phyloP scores from a whole-genome alignment of 1,139 yeast genomes.

The Suhomyces panamericanus region DNA sequence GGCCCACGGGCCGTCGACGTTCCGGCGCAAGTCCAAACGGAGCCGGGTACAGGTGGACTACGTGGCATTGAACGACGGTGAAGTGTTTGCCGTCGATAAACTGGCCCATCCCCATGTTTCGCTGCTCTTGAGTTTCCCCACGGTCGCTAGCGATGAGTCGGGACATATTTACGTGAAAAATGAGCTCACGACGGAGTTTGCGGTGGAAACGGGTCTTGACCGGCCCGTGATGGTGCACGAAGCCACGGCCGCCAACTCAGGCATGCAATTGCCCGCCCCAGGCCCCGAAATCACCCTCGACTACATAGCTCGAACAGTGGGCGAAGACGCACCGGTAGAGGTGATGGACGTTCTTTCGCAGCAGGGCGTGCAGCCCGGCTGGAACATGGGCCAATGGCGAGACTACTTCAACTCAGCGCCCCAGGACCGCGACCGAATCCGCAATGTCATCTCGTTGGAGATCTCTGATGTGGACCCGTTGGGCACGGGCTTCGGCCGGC shows the following conservation, averaged over 20 bases:
- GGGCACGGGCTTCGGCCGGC: conserved; percentile 57
- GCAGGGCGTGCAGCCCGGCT: conserved; percentile 56
- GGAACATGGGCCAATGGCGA: conserved; percentile 76
- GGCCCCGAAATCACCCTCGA: conserved; percentile 50
- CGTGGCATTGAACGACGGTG: conserved; percentile 78
- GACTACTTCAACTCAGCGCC: conserved; percentile 59
- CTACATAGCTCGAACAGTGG: conserved; percentile 59
- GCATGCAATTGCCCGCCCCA: conserved; percentile 41
- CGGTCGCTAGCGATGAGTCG: conserved; percentile 14
- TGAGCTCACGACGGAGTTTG: conserved; percentile 38
- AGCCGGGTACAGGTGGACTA: conserved; percentile 63
- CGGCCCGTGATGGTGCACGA: conserved; percentile 37
- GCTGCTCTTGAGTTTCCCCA: conserved; percentile 29
- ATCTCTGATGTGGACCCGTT: conserved; percentile 57
- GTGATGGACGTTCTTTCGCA: conserved; percentile 92
- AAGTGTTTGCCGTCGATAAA: conserved; percentile 55
- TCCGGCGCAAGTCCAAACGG: conserved; percentile 59
- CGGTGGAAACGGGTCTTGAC: conserved; percentile 22
- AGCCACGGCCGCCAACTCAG: conserved; percentile 29
- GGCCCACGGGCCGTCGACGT: conserved; percentile 53
- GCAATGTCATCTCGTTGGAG: conserved; percentile 82
- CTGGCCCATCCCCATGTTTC: conserved; percentile 63
- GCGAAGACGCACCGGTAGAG: conserved; percentile 64
- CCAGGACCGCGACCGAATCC: conserved; percentile 57
- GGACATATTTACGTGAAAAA: conserved; percentile 6